Evolutionary conservation across 2,329 filamentous ascomycete species (phyloP).

Genomic region (Phialocephala sp.): DNA sequence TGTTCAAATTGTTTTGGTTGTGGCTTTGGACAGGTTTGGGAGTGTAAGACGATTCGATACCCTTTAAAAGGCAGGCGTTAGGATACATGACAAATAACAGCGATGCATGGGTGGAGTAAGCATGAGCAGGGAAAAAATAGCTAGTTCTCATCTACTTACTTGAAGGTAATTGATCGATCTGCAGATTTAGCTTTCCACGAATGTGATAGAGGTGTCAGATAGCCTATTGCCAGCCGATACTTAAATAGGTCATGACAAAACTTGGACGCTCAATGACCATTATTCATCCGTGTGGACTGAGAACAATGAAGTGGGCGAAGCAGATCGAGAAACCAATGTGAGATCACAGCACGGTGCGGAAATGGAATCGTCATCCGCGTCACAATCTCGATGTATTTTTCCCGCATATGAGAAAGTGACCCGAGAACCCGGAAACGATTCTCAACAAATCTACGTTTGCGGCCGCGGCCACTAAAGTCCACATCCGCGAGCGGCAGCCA

Average conservation of each 20-base stretch:
- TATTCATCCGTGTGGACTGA: background rate
- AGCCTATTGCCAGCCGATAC: too few relatives aligned
- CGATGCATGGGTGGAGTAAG: conserved; percentile 2
- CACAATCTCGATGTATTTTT: background rate
- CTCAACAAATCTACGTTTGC: background rate
- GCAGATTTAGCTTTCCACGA: background rate
- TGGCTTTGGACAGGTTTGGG: background rate
- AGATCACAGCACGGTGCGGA: background rate
- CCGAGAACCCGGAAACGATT: background rate
- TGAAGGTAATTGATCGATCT: background rate
- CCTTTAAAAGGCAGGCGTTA: background rate
- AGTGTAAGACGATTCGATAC: conserved; percentile 2
- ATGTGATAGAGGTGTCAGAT: too few relatives aligned
- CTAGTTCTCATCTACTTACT: background rate
- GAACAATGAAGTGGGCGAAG: background rate
- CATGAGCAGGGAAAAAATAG: background rate
- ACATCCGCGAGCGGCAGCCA: too few relatives aligned
- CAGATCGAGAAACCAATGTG: background rate
- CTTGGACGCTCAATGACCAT: too few relatives aligned
- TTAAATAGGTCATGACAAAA: too few relatives aligned
- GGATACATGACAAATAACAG: background rate
- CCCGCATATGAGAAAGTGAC: background rate
- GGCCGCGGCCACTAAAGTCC: too few relatives aligned
- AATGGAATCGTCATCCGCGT: background rate
- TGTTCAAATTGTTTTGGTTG: background rate